Evolutionary conservation across 495 filamentous ascomycete genomes (phyloP).

Genomic region (Lentithecium fluviatile): DNA sequence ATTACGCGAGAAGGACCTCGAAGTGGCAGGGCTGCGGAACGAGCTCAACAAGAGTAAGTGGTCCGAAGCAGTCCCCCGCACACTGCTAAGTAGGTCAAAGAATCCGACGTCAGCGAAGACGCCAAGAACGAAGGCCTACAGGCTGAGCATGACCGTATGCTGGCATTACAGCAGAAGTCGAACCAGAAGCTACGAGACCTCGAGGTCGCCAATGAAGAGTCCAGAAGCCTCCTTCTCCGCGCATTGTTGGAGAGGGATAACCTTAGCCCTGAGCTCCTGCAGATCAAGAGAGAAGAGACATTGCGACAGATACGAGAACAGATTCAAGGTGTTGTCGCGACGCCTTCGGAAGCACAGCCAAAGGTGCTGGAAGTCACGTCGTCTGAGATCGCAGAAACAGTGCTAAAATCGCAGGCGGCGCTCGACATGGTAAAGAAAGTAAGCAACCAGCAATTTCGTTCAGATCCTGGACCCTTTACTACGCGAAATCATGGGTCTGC

Average conservation of each 20-base stretch:
- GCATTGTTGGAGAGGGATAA: conserved; percentile 45
- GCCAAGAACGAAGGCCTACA: conserved; percentile 18
- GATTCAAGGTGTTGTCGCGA: conserved; percentile 28
- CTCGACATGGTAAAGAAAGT: conserved; percentile 33
- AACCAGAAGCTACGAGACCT: conserved; percentile 36
- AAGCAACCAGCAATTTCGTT: conserved; percentile 20
- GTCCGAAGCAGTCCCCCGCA: neutral
- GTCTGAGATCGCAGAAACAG: conserved; percentile 21
- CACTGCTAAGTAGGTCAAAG: conserved; percentile 8
- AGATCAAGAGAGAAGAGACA: conserved; percentile 31
- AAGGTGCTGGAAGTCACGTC: conserved; percentile 23
- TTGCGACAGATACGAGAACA: conserved; percentile 36
- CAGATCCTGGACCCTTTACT: neutral
- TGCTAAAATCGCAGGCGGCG: conserved; percentile 21
- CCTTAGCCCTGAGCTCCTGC: conserved; percentile 39
- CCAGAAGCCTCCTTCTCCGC: conserved; percentile 37
- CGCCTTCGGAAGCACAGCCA: conserved; percentile 19
- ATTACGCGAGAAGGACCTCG: conserved; percentile 31
- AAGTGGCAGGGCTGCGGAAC: conserved; percentile 44
- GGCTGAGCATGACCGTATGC: conserved; percentile 29
- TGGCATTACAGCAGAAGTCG: conserved; percentile 46
- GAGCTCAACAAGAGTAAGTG: conserved; percentile 48
- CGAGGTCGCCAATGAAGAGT: conserved; percentile 44
- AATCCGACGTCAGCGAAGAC: conserved; percentile 26
- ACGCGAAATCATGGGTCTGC: neutral